These are phyloP conservation scores for Monilinia aucupariae DNA, from an alignment of 2,329 filamentous ascomycete species.

Conservation along the genomic window DNA sequence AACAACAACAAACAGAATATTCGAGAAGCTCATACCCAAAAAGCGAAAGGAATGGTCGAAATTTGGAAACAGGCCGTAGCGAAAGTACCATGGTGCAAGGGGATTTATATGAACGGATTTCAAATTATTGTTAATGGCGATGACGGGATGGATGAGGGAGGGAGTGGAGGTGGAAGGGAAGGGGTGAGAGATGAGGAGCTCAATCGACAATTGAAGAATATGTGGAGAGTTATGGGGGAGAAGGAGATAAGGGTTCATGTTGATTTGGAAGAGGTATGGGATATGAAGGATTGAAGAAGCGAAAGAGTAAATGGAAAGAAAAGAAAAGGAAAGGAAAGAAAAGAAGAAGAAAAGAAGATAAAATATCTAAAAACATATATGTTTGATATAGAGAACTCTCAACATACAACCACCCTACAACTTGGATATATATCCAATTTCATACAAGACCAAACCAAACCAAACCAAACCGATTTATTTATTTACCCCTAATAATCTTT, in stretches of 20 bases:
- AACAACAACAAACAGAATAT: neutral
- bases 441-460: too few relatives aligned
- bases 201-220: slow-evolving; percentile 37
- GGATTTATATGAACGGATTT: slow-evolving; percentile 53
- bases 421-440: too few relatives aligned
- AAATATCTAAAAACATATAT: too few relatives aligned
- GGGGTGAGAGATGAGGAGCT: neutral
- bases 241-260: slow-evolving; percentile 56
- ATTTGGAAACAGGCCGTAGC: slow-evolving; percentile 52
- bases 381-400: too few relatives aligned
- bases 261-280: slow-evolving; percentile 42
- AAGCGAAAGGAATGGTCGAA: slow-evolving; percentile 35
- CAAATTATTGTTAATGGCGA: slow-evolving; percentile 31
- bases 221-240: slow-evolving; percentile 54
- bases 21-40: neutral
- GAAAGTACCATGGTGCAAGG: slow-evolving; percentile 58
- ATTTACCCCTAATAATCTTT: too few relatives aligned
- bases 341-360: too few relatives aligned
- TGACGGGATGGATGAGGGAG: slow-evolving; percentile 15
- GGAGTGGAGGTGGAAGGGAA: slow-evolving; percentile 39
- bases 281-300: neutral
- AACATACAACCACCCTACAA: too few relatives aligned
- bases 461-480: too few relatives aligned
- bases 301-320: neutral
- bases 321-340: too few relatives aligned